These are phyloP conservation scores for Kluyveromyces dobzhanskii DNA, from an alignment of 805 yeast species.

Conservation along the genomic window DNA sequence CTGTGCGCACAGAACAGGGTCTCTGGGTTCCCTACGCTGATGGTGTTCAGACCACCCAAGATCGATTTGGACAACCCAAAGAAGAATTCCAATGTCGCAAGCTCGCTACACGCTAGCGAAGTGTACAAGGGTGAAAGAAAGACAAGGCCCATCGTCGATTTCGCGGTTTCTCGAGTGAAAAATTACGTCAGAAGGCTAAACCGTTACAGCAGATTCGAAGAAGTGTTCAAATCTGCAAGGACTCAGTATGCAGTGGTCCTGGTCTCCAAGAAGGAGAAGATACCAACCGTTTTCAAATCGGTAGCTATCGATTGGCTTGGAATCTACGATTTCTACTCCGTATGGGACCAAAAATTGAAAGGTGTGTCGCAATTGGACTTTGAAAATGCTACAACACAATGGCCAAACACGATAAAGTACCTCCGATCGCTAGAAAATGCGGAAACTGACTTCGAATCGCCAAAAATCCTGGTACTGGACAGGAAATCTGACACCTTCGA, in stretches of 20 bases:
- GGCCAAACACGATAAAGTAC: slow-evolving; percentile 18
- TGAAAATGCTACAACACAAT: slow-evolving; percentile 4
- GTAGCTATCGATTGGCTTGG: slow-evolving; percentile 65
- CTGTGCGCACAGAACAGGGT: slow-evolving; percentile 61
- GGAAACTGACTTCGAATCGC: slow-evolving; percentile 8
- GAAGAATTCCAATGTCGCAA: background rate
- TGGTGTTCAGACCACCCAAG: slow-evolving; percentile 79
- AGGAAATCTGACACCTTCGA: slow-evolving; percentile 12
- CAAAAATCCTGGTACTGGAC: slow-evolving; percentile 18
- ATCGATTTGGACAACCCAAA: slow-evolving; percentile 22
- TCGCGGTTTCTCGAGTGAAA: slow-evolving; percentile 49
- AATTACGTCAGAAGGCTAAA: slow-evolving; percentile 52
- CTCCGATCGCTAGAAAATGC: slow-evolving; percentile 10
- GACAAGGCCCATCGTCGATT: slow-evolving; percentile 44
- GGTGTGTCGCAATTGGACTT: slow-evolving; percentile 2
- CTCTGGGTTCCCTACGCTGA: slow-evolving; percentile 76
- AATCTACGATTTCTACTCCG: slow-evolving; percentile 39
- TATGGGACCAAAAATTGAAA: slow-evolving; percentile 25
- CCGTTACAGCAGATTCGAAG: slow-evolving; percentile 27
- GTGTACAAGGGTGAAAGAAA: slow-evolving; percentile 54
- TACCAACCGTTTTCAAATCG: slow-evolving; percentile 52
- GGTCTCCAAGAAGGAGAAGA: slow-evolving; percentile 40
- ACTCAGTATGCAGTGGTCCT: slow-evolving; percentile 38
- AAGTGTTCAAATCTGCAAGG: slow-evolving; percentile 13
- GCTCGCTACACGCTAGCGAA: slow-evolving; percentile 44